phyloP scores from a whole-genome alignment of 306 rosid species.

The Urtica urens region DNA sequence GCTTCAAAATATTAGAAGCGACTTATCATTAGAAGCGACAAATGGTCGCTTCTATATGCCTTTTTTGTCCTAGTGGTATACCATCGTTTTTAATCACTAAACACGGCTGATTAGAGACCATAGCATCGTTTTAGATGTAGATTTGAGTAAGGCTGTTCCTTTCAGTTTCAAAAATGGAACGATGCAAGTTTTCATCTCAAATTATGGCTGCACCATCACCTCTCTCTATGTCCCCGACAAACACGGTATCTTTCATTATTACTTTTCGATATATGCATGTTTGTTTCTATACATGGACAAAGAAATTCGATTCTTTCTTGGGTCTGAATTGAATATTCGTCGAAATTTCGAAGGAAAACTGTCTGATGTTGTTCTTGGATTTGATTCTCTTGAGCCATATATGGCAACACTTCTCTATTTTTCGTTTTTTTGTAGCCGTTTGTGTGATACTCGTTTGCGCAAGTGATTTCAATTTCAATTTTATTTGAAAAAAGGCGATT shows the following conservation, averaged over 20 bases:
- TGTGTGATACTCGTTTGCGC: no score
- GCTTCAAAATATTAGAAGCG: no score
- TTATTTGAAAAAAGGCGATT: slow-evolving; percentile 60
- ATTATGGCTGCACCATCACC: slow-evolving; percentile 85
- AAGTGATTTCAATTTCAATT: no score
- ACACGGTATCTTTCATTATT: slow-evolving; percentile 58
- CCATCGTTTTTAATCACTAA: no score
- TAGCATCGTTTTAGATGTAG: background rate
- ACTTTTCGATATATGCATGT: no score
- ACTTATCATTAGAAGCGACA: no score
- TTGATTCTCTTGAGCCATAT: slow-evolving; percentile 74
- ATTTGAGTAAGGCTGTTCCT: no score
- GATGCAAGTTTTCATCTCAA: slow-evolving; percentile 49
- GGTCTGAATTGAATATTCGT: background rate
- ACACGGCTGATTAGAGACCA: background rate
- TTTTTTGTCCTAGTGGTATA: no score
- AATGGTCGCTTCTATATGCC: no score
- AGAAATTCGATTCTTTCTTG: slow-evolving; percentile 10
- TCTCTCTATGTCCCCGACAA: slow-evolving; percentile 73
- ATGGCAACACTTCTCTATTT: slow-evolving; percentile 29
- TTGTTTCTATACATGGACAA: no score
- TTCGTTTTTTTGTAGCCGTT: slow-evolving; percentile 9
- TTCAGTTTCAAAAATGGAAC: slow-evolving; percentile 84
- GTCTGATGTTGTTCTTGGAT: slow-evolving; percentile 92
- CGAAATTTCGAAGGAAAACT: slow-evolving; percentile 39